A percentile compares a stretch with the other conserved stretches of the same genome.
These are phyloP conservation scores for Domatiomyces catenatus DNA, from an alignment of 2,329 filamentous ascomycete species.

Conservation along the genomic window DNA sequence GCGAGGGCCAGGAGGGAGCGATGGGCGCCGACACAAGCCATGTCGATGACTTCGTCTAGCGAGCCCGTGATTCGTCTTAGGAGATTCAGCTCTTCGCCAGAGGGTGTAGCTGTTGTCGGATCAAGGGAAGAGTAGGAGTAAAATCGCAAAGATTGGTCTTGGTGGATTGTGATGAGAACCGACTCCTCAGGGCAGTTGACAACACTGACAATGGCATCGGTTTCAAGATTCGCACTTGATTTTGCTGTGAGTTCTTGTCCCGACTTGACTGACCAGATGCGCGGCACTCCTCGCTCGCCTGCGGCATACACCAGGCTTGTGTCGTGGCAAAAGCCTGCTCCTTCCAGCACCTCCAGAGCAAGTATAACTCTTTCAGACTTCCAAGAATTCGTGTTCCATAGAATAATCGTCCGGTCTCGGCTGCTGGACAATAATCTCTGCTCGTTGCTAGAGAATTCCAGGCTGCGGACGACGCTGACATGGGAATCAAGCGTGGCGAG, in stretches of 20 bases:
- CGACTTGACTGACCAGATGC: conserved; percentile 66
- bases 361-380: conserved; percentile 66
- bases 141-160: conserved; percentile 73
- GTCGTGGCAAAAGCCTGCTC: conserved; percentile 59
- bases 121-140: conserved; percentile 42
- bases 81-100: conserved; percentile 35
- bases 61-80: conserved; percentile 81
- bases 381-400: conserved; percentile 83
- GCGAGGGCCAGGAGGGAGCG: conserved; percentile 73
- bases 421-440: conserved; percentile 68
- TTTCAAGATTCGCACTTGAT: conserved; percentile 46
- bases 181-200: conserved; percentile 38
- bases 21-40: conserved; percentile 70
- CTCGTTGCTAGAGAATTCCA: conserved; percentile 65
- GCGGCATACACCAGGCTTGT: conserved; percentile 66
- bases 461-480: conserved; percentile 77
- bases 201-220: conserved; percentile 55
- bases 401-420: conserved; percentile 82
- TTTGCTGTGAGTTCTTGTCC: conserved; percentile 67
- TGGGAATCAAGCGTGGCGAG: conserved; percentile 74
- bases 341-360: conserved; percentile 71
- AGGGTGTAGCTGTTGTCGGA: conserved; percentile 19
- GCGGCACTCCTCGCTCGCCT: conserved; percentile 65
- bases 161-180: conserved; percentile 60
- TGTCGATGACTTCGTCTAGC: conserved; percentile 92